Evolutionary conservation across 257 asterid genomes (phyloP), one percentile per base, ranked within the genome.

Genomic region (Scutellaria galericulata): DNA sequence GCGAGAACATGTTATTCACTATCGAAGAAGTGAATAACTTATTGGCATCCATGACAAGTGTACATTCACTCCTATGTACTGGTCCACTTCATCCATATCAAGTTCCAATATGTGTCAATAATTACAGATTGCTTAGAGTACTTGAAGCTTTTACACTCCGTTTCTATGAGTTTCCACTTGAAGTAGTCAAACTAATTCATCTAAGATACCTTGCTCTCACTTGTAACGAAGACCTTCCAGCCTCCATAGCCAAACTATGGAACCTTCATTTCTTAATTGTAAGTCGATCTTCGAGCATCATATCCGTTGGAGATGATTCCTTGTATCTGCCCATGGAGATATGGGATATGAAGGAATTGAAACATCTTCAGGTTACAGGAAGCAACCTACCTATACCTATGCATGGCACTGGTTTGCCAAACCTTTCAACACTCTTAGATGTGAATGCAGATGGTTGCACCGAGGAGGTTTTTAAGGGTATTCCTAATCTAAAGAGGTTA

Each of bases 161-260:
- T 18, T 18, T 18, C 18, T 18, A 65, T 10, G 14, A 52, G 14
- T 77, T 58, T 45, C 74, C 74, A 0, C 0, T 5, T 4, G 61
- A 31, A 18, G 54, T 76, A 5, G 5, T 64, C 3, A 44, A 58
- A 15, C 58, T 56, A 2, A 2, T 71, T 7, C 56, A 65, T 0
- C 51, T 72, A 15, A 59, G 5, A 37, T 66, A 77, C 60, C 70
- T 77, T 15, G 45, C 71, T 9, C 35, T 72, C n/a, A 57, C 64
- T 4, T 50, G 3, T 1, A 4, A 53, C 4, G 44, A 11, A 20
- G 13, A 6, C 0, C 6, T 75, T 12, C 65, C 68, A 0, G 0
- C 64, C 13, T 24, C 63, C 14, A 51, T 71, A 65, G 24, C 41
- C 9, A n/a, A 20, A 5, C 81, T 77, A 9, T 3, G 15, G n/a